Evolutionary conservation across 2,329 filamentous ascomycete species (phyloP).

Genomic region (Alternaria dauci): DNA sequence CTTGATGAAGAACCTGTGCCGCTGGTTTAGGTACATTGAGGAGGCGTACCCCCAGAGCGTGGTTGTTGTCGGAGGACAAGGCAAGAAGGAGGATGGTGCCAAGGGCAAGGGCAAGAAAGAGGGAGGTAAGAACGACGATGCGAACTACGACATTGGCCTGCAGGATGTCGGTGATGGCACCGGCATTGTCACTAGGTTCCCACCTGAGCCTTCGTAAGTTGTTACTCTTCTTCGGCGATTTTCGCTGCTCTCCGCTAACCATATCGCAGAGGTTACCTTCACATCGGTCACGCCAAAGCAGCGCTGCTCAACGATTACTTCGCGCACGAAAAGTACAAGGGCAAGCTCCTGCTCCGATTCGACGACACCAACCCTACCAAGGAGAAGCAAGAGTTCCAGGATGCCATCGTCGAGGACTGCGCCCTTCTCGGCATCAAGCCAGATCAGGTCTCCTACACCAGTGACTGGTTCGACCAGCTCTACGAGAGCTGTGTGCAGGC

Average conservation of each 20-base stretch:
- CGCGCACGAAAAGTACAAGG: slow-evolving; percentile 90
- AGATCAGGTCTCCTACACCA: slow-evolving; percentile 86
- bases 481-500: slow-evolving; percentile 85
- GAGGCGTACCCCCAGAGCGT: slow-evolving; percentile 80
- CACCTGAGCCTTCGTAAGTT: slow-evolving; percentile 86
- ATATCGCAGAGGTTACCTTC: slow-evolving; percentile 73
- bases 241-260: slow-evolving; percentile 11
- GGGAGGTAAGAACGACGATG: slow-evolving; percentile 74
- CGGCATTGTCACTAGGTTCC: slow-evolving; percentile 87
- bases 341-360: slow-evolving; percentile 88
- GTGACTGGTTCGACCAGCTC: slow-evolving; percentile 92
- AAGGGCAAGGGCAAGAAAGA: slow-evolving; percentile 72
- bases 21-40: slow-evolving; percentile 91
- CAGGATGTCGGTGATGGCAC: slow-evolving; percentile 78
- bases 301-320: slow-evolving; percentile 96
- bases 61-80: slow-evolving; percentile 63
- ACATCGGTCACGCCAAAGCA: slow-evolving; percentile 95
- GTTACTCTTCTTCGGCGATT: neutral
- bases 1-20: slow-evolving; percentile 75
- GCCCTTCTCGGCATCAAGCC: slow-evolving; percentile 90
- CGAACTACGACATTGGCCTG: slow-evolving; percentile 87
- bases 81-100: slow-evolving; percentile 59
- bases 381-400: slow-evolving; percentile 96
- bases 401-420: slow-evolving; percentile 91
- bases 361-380: slow-evolving; percentile 98